Evolutionary conservation across 2,329 filamentous ascomycete genomes (phyloP), one percentile per base, ranked within the genome.

Genomic region (Berkeleyomyces basicola): DNA sequence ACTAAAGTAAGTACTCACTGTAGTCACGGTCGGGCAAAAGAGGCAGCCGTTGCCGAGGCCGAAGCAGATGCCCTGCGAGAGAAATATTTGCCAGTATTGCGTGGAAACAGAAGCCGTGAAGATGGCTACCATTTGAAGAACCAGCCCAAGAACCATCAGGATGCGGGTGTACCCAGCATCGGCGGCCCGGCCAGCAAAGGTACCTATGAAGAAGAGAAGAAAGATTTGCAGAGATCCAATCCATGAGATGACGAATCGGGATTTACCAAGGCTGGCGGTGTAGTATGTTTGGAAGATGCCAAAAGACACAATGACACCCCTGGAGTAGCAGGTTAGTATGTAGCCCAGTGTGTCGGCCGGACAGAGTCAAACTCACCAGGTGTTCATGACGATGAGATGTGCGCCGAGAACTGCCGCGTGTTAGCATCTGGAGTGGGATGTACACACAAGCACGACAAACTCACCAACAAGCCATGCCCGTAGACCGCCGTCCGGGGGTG

Each of bases 1-100:
- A 62, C 72, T 74, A 68, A 87, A 88, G 67, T 88, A 88, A 9
- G 85, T 84, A 3, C 84, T 80, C 1, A 88, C 73, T 3, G 86
- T 79, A 1, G 85, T 81, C 40, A 88, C 77, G 49, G 79, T 76
- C 0, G 86, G 82, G 58, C 83, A 80, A 71, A 86, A 88, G 4
- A 87, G 71, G 65, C 77, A 82, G 4, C 84, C 84, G 63, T 79
- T 79, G 1, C 82, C 84, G 0, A 84, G 60, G 1, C 82, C 82
- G 66, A 79, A 72, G 61, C 77, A 77, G 7, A 82, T 64, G 2
- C 82, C 82, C 68, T 83, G 81, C 0, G 78, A 72, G 1, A 83
- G 71, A 23, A 84, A 69, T 0, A 82, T 69, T 62, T 84, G 81
- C 76, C 77, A 82, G 72, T 82, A 83, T 46, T 72, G 66, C 0